Percentiles rank a stretch among this genome's conserved stretches.
phyloP scores from a whole-genome alignment of 805 yeast species.

The Pichia exigua region DNA sequence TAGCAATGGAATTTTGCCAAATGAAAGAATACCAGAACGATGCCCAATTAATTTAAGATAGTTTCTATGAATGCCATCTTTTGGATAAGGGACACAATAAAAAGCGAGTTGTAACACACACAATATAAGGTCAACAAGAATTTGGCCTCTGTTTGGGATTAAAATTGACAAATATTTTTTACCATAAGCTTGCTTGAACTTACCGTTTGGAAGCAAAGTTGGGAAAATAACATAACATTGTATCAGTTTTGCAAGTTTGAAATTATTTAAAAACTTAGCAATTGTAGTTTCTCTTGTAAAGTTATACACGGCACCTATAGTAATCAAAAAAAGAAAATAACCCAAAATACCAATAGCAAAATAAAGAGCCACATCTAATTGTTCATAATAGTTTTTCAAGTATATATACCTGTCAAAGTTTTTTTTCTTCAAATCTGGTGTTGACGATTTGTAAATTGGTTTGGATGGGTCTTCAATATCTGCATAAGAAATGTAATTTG shows the following conservation, averaged over 20 bases:
- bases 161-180: conserved; percentile 10
- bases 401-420: neutral
- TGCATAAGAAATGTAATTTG: neutral
- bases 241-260: conserved; percentile 11
- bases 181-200: conserved; percentile 13
- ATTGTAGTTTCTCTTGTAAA: conserved; percentile 24
- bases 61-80: neutral
- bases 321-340: conserved; percentile 33
- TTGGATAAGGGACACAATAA: conserved; percentile 6
- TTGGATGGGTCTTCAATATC: neutral
- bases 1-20: conserved; percentile 29
- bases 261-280: conserved; percentile 19
- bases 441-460: neutral
- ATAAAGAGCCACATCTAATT: conserved; percentile 5
- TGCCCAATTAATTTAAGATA: conserved; percentile 4
- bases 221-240: conserved; percentile 33
- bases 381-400: neutral
- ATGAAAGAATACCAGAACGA: conserved; percentile 31
- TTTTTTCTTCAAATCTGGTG: neutral
- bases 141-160: conserved; percentile 9
- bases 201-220: conserved; percentile 27
- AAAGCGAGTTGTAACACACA: conserved; percentile 8
- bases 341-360: conserved; percentile 30
- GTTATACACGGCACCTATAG: conserved; percentile 29
- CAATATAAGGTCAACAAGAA: conserved; percentile 5